A percentile compares a stretch with the other conserved stretches of the same genome.
These are phyloP conservation scores for Metarhizium guizhouense DNA, from an alignment of 2,329 filamentous ascomycete species.

Conservation along the genomic window DNA sequence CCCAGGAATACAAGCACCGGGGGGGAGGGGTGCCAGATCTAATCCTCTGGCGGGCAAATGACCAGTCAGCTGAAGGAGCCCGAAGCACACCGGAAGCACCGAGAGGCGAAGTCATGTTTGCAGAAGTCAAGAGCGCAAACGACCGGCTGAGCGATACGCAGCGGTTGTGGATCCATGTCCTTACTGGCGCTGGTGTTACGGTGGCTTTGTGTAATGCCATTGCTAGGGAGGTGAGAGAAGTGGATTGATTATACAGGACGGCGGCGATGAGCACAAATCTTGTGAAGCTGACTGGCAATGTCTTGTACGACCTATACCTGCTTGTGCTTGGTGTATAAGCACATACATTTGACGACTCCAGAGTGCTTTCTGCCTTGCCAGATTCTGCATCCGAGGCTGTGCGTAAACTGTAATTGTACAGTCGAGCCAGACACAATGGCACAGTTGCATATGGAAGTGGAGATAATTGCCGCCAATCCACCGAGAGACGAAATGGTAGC, in stretches of 20 bases:
- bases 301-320: not conserved
- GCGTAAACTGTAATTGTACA: not conserved
- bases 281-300: not conserved
- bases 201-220: constrained; percentile 71
- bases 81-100: constrained; percentile 21
- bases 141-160: constrained; percentile 95
- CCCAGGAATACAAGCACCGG: constrained; percentile 83
- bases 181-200: constrained; percentile 72
- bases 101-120: constrained; percentile 61
- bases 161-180: constrained; percentile 90
- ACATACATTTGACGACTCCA: not conserved
- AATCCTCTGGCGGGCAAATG: constrained; percentile 64
- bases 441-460: too few species aligned
- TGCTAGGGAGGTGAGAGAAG: constrained; percentile 40
- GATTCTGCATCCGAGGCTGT: not conserved
- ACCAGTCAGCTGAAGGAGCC: constrained; percentile 1
- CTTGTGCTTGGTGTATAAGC: too few species aligned
- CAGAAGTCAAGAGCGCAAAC: constrained; percentile 75
- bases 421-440: not conserved
- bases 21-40: constrained; percentile 88
- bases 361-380: not conserved
- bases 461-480: too few species aligned
- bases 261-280: not conserved
- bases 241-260: constrained; percentile 18
- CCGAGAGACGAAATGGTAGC: not conserved